Evolutionary conservation across 306 rosid species (phyloP), one percentile per base, ranked within the genome.

Genomic region (Cicer yamashitae): DNA sequence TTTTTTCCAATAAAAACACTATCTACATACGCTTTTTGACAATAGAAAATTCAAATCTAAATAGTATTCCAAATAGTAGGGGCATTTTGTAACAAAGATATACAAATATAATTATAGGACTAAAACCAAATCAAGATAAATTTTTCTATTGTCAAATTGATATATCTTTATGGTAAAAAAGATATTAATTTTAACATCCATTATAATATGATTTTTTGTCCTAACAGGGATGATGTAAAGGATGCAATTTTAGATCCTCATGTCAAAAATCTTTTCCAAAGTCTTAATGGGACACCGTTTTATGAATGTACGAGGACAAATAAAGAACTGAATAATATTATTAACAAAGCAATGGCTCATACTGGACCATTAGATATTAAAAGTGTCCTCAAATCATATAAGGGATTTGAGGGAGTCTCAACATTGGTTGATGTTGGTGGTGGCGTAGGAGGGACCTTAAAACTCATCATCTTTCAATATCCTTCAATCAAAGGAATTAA

Each of bases 391-490:
- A 8, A 5, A 13, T 0, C 46, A 2, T 77, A 58, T 7, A 47
- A 60, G 59, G 76, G 62, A 69, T 77, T 68, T 57, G 75, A 67
- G 60, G 61, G 61, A 45, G 7, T 57, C 1, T 57, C 62, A 37
- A 77, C 61, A 17, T 4, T 77, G 60, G 81, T 77, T 57, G 69
- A 77, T 57, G 75, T 77, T 0, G 81, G 81, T 30, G 75, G 75
- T 45, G 71, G 70, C 18, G 22, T 13, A 12, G 76, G 76, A 1
- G 15, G 57, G 3, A 0, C 47, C 30, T 58, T 77, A 6, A 53
- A 30, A 58, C 7, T 14, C 1, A 20, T 77, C 34, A 11, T 67
- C 5, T 77, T 61, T 5, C 12, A 7, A 14, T 45, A 56, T 77
- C 75, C 75, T 77, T 67, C 52, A 10, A 77, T 67, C 0, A 77